A percentile compares a stretch with the other conserved stretches of the same genome.
phyloP scores from a whole-genome alignment of 2,329 filamentous ascomycete species.

The Plenodomus tracheiphilus region DNA sequence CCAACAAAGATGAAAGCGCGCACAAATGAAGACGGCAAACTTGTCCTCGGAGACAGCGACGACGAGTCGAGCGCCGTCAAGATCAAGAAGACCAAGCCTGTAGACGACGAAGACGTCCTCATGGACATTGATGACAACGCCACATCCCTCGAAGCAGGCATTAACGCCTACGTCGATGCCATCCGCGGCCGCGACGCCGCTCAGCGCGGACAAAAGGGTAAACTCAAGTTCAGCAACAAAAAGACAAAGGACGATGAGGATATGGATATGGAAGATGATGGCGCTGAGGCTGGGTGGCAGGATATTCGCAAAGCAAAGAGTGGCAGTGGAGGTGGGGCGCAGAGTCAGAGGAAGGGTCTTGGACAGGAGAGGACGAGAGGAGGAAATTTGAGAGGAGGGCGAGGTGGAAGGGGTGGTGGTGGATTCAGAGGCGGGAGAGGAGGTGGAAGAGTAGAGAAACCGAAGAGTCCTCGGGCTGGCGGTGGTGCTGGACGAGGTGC shows the following conservation, averaged over 20 bases:
- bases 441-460: slow-evolving; percentile 17
- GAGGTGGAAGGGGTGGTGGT: slow-evolving; percentile 17
- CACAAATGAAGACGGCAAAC: slow-evolving; percentile 74
- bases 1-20: slow-evolving; percentile 49
- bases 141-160: slow-evolving; percentile 52
- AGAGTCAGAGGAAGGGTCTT: slow-evolving; percentile 40
- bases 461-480: slow-evolving; percentile 6
- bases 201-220: slow-evolving; percentile 61
- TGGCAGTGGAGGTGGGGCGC: slow-evolving; percentile 22
- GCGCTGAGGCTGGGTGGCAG: slow-evolving; percentile 36
- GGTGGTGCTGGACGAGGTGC: slow-evolving; percentile 8
- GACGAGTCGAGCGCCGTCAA: slow-evolving; percentile 43
- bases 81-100: slow-evolving; percentile 41
- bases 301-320: slow-evolving; percentile 43
- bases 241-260: slow-evolving; percentile 48
- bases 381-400: slow-evolving; percentile 19
- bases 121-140: slow-evolving; percentile 62
- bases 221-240: slow-evolving; percentile 63
- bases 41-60: slow-evolving; percentile 67
- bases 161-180: slow-evolving; percentile 65
- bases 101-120: slow-evolving; percentile 51
- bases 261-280: slow-evolving; percentile 53
- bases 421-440: slow-evolving; percentile 23
- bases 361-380: slow-evolving; percentile 42
- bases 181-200: slow-evolving; percentile 63